Conservation (phyloP, 352 stramenopile genomes). For the Phytopythium chamaehyphon region DNA sequence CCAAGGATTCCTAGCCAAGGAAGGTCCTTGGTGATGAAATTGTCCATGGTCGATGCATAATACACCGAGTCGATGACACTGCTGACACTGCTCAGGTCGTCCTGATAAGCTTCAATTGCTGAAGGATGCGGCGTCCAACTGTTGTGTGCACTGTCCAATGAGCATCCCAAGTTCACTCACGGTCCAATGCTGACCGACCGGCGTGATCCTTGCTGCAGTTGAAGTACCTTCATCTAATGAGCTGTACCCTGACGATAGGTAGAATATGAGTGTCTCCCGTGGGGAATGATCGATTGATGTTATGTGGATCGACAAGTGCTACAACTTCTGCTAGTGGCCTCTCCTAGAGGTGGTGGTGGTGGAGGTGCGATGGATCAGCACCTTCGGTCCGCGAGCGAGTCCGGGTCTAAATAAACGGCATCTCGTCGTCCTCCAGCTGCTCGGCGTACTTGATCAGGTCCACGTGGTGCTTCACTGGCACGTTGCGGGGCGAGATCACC, state of each 20-base stretch:
- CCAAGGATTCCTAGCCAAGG: too few species aligned
- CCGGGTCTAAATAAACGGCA: conserved; percentile 45
- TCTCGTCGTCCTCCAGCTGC: conserved; percentile 65
- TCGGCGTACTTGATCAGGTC: conserved; percentile 86
- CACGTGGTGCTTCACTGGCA: conserved; percentile 72
- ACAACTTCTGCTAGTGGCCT: conserved; percentile 3
- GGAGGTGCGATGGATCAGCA: background rate
- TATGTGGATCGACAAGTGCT: conserved; percentile 5
- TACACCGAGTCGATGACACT: too few species aligned
- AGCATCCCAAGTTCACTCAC: too few species aligned
- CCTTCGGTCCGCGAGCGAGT: background rate
- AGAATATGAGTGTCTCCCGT: conserved; percentile 4
- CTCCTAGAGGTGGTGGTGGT: background rate
- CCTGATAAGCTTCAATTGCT: too few species aligned
- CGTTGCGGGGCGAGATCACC: conserved; percentile 73
- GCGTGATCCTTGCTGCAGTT: background rate
- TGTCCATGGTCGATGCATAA: too few species aligned
- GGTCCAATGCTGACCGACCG: too few species aligned
- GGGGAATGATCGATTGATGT: conserved; percentile 1
- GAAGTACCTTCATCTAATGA: background rate
- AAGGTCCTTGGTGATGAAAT: too few species aligned
- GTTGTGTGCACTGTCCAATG: too few species aligned
- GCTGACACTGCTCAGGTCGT: too few species aligned
- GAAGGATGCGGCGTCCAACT: too few species aligned
- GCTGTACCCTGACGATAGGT: too few species aligned